Conservation (phyloP, 495 filamentous ascomycete species). For the Haplographium delicatum region DNA sequence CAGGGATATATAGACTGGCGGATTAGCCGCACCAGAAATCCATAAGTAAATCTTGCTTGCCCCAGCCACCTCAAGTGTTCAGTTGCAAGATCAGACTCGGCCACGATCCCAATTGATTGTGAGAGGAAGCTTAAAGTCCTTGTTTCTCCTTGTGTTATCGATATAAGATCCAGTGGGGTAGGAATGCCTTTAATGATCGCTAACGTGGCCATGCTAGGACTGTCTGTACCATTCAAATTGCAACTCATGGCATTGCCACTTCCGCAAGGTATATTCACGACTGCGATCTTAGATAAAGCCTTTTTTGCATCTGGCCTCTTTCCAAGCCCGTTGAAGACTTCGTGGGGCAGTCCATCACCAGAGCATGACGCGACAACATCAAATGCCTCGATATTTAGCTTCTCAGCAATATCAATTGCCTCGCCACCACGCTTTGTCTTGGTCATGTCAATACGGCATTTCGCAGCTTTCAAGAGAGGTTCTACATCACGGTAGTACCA, state of each 20-base stretch:
- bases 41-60: conserved; percentile 73
- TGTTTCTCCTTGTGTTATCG: conserved; percentile 71
- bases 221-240: conserved; percentile 80
- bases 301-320: conserved; percentile 66
- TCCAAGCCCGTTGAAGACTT: conserved; percentile 90
- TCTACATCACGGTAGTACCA: conserved; percentile 71
- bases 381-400: conserved; percentile 71
- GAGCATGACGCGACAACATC: conserved; percentile 87
- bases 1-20: conserved; percentile 76
- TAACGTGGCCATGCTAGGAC: conserved; percentile 69
- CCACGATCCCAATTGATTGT: conserved; percentile 84
- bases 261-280: conserved; percentile 87
- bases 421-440: conserved; percentile 69
- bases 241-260: conserved; percentile 91
- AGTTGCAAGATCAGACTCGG: conserved; percentile 82
- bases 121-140: conserved; percentile 84
- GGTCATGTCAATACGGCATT: conserved; percentile 71
- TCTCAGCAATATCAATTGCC: conserved; percentile 70
- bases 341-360: conserved; percentile 86
- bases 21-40: conserved; percentile 68
- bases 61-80: conserved; percentile 94
- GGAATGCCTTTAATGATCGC: conserved; percentile 78
- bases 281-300: conserved; percentile 73
- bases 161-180: conserved; percentile 78
- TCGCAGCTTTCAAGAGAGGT: conserved; percentile 78